Base-by-base conservation (phyloP, 352 stramenopile genomes). In the Pythium insidiosum region DNA sequence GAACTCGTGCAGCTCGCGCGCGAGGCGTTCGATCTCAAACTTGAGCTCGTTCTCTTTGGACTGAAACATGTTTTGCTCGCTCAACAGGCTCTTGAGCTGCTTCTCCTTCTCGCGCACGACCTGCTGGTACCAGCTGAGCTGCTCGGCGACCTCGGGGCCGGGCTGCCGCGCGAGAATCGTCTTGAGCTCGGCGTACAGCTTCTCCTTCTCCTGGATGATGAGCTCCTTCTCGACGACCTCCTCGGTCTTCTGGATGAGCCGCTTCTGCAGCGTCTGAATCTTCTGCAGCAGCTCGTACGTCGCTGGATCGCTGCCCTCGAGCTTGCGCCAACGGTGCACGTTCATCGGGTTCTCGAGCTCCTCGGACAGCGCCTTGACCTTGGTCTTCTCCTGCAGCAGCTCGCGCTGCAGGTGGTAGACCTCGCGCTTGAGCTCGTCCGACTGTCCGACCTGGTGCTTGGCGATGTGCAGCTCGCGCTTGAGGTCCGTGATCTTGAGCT, bases 281-380 rank as follows among this genome's bases (percentile, higher is more conserved):
- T 98, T 98, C 50, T 98, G 92, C 38, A 98, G 84, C 64, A 98
- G 67, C 60, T 98, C 92, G 59, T 96, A 98, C 16, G 78, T 96
- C 13, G 82, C 86, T 6, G 95, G 95, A 56, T 98, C 94, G 51
- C 74, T 96, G 41, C 95, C 94, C 68, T 98, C 94, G n/a, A 98
- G 73, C 58, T 97, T 98, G 12, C 95, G 73, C 94, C 95, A 98
- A 28, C 95, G 80, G 68, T 98, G 94, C 16, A 98, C 88, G 65
- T 98, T 98, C 73, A 98, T 96, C 15, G 94, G 95, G 56, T 97
- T 98, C 60, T 98, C 90, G 6, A 98, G 56, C 59, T 98, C 94
- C 53, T 97, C 89, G 1, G 83, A 95, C 4, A 98, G 66, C 24
- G 92, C 90, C 40, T 97, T 98, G 15, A 98, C 91, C 65, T 98